Evolutionary conservation across 2,329 filamentous ascomycete genomes (phyloP).

Genomic region (Aspergillus viridinutans): DNA sequence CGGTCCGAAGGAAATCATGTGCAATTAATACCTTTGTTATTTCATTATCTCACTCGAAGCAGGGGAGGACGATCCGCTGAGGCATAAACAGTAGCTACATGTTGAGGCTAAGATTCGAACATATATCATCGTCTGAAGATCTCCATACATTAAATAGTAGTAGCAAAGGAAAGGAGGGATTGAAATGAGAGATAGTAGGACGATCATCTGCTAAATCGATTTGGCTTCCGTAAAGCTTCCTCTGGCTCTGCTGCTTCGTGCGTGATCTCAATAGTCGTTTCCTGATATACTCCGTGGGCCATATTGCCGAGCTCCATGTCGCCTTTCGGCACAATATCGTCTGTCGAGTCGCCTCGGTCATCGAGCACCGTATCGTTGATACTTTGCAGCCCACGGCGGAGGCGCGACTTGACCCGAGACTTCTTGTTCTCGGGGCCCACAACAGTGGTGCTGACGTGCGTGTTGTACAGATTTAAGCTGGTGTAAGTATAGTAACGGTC

Average conservation of each 20-base stretch:
- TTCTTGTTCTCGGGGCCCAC: slow-evolving; percentile 11
- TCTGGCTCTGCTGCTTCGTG: slow-evolving; percentile 27
- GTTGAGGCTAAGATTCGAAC: too few relatives aligned
- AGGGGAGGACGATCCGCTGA: too few relatives aligned
- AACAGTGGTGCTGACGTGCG: slow-evolving; percentile 20
- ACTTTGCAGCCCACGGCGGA: slow-evolving; percentile 20
- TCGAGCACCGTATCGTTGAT: slow-evolving; percentile 17
- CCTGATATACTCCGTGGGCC: slow-evolving; percentile 35
- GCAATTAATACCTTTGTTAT: too few relatives aligned
- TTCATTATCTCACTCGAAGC: too few relatives aligned
- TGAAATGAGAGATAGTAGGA: background rate
- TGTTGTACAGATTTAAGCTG: slow-evolving; percentile 24
- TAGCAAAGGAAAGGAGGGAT: too few relatives aligned
- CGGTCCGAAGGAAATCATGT: too few relatives aligned
- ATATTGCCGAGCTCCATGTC: slow-evolving; percentile 30
- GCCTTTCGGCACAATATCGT: slow-evolving; percentile 37
- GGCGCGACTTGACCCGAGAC: slow-evolving; percentile 13
- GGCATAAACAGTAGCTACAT: too few relatives aligned
- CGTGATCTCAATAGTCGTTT: slow-evolving; percentile 42
- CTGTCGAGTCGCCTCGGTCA: slow-evolving; percentile 40
- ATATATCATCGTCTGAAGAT: too few relatives aligned
- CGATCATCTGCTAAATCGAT: background rate
- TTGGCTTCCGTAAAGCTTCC: slow-evolving; percentile 5
- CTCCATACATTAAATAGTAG: too few relatives aligned
- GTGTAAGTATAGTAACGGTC: slow-evolving; percentile 26